Conservation (phyloP, 768 basidiomycete genomes). For the Lentinula sp. region DNA sequence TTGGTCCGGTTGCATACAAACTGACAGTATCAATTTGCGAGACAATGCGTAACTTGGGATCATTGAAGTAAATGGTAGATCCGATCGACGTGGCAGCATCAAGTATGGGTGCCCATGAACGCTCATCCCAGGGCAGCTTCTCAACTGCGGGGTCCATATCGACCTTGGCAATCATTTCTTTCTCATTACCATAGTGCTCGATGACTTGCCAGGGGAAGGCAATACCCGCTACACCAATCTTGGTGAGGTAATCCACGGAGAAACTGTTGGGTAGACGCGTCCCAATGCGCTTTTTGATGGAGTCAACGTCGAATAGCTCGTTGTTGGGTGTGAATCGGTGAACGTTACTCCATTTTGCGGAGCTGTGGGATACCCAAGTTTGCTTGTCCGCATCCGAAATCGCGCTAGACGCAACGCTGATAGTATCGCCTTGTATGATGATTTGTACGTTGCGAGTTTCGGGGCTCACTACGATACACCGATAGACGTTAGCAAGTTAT, state of each 20-base stretch:
- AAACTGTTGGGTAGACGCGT: not conserved
- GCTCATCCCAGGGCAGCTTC: not conserved
- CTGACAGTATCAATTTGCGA: not conserved
- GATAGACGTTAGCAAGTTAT: not conserved
- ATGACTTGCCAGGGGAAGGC: not conserved
- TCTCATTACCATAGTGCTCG: not conserved
- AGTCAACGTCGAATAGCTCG: not conserved
- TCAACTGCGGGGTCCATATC: not conserved
- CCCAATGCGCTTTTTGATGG: not conserved
- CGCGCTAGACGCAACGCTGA: not conserved
- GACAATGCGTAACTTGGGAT: not conserved
- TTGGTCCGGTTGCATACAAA: not conserved
- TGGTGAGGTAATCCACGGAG: not conserved
- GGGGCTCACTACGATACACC: not conserved
- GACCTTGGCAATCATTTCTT: conserved; percentile 1
- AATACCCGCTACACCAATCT: not conserved
- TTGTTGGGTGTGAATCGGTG: not conserved
- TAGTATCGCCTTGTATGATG: not conserved
- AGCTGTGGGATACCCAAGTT: not conserved
- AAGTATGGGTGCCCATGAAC: not conserved
- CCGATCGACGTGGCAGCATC: conserved; percentile 2
- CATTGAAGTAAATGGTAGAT: not conserved
- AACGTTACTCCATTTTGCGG: not conserved
- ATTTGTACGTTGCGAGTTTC: conserved; percentile 3
- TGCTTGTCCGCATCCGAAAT: not conserved